A percentile compares a stretch with the other conserved stretches of the same genome.
phyloP scores from a whole-genome alignment of 352 stramenopile genomes.

The Globisporangium paroecandrum region DNA sequence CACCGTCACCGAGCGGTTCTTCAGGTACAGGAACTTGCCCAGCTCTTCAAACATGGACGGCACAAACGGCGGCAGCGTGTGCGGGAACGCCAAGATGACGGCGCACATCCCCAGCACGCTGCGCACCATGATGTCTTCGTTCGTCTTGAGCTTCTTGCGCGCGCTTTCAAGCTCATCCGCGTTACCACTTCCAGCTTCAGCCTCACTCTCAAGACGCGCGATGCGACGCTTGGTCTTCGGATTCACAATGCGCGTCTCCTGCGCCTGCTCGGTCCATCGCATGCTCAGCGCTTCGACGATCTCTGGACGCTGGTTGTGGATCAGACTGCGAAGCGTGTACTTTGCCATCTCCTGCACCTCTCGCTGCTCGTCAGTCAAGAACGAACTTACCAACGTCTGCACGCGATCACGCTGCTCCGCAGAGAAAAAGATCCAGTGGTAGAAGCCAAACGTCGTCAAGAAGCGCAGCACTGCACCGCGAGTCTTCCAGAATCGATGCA shows the following conservation, averaged over 20 bases:
- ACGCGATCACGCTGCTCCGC: slow-evolving; percentile 38
- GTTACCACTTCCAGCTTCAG: slow-evolving; percentile 2
- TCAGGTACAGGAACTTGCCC: slow-evolving; percentile 66
- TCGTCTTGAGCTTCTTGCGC: slow-evolving; percentile 37
- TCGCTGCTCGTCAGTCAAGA: slow-evolving; percentile 66
- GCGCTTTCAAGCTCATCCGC: slow-evolving; percentile 34
- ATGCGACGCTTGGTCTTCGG: slow-evolving; percentile 59
- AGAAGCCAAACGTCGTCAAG: slow-evolving; percentile 69
- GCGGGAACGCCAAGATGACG: slow-evolving; percentile 72
- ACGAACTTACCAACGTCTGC: slow-evolving; percentile 43
- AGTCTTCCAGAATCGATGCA: slow-evolving; percentile 58
- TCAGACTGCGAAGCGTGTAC: slow-evolving; percentile 59
- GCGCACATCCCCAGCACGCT: slow-evolving; percentile 70
- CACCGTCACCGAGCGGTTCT: slow-evolving; percentile 45
- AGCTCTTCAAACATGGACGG: slow-evolving; percentile 73
- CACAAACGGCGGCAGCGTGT: slow-evolving; percentile 65
- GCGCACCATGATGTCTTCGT: slow-evolving; percentile 53
- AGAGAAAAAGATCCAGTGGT: slow-evolving; percentile 64
- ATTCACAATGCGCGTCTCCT: slow-evolving; percentile 46
- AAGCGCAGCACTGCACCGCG: slow-evolving; percentile 69
- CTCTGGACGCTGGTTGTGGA: slow-evolving; percentile 47
- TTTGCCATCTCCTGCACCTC: slow-evolving; percentile 83
- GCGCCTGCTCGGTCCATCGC: slow-evolving; percentile 32
- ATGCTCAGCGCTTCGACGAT: slow-evolving; percentile 37
- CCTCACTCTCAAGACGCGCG: slow-evolving; percentile 36